Percentiles rank a stretch among this genome's conserved stretches.
Conservation (phyloP, 352 stramenopile species). For the Phytopythium sindhum region DNA sequence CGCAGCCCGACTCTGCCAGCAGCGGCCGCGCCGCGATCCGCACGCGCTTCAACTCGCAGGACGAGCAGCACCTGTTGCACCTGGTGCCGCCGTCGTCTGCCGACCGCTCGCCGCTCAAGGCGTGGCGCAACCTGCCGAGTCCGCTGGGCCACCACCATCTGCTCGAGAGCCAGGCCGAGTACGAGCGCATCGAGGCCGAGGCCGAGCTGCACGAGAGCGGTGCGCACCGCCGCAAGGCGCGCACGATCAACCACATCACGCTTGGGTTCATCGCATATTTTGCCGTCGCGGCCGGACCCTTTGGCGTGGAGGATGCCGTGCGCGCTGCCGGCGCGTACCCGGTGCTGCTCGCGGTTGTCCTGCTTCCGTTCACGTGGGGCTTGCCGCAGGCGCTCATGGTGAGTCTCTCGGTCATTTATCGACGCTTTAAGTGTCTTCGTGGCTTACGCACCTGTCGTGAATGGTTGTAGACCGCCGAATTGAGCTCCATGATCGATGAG, state of each 20-base stretch:
- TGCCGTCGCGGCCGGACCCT: slow-evolving; percentile 70
- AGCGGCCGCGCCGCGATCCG: slow-evolving; percentile 28
- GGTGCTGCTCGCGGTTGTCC: slow-evolving; percentile 63
- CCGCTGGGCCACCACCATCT: slow-evolving; percentile 43
- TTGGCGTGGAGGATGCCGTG: slow-evolving; percentile 78
- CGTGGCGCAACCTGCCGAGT: slow-evolving; percentile 68
- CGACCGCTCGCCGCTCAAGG: slow-evolving; percentile 71
- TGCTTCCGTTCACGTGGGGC: slow-evolving; percentile 81
- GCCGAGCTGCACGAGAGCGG: slow-evolving; percentile 15
- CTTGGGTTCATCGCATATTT: slow-evolving; percentile 86
- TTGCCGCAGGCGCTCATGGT: slow-evolving; percentile 84
- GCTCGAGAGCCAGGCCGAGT: slow-evolving; percentile 46
- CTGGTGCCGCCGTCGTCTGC: slow-evolving; percentile 70
- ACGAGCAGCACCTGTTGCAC: slow-evolving; percentile 50
- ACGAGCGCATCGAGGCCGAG: slow-evolving; percentile 30
- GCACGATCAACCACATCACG: slow-evolving; percentile 80
- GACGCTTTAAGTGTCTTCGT: not conserved
- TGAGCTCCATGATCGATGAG: slow-evolving; percentile 84
- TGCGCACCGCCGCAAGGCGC: slow-evolving; percentile 32
- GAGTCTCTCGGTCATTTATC: not conserved
- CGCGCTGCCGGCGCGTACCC: slow-evolving; percentile 65
- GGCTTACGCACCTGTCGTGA: not conserved
- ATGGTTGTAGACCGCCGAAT: slow-evolving; percentile 53
- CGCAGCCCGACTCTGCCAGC: slow-evolving; percentile 1
- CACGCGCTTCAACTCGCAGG: slow-evolving; percentile 60